A percentile compares a stretch with the other conserved stretches of the same genome.
Evolutionary conservation across 2,329 filamentous ascomycete genomes (phyloP).

Genomic region (Pseudopithomyces maydicus): DNA sequence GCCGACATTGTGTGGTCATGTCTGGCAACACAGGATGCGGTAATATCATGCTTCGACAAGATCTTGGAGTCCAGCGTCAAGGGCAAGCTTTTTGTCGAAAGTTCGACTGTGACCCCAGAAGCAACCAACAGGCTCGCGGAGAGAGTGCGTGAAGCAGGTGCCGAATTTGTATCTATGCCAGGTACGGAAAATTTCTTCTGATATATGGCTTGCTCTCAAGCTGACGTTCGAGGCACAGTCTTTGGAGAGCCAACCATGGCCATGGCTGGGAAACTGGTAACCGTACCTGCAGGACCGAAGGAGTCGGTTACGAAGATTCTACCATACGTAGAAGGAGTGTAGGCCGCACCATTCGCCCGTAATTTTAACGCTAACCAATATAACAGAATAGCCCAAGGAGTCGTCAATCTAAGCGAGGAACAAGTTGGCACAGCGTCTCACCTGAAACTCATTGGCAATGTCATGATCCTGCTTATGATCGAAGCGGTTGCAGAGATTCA

Average conservation of each 20-base stretch:
- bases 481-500: constrained; percentile 10
- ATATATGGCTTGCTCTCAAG: background rate
- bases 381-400: background rate
- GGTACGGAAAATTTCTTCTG: background rate
- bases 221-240: constrained; percentile 1
- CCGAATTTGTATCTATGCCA: constrained; percentile 8
- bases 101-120: constrained; percentile 7
- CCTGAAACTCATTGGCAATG: constrained; percentile 11
- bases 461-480: constrained; percentile 8
- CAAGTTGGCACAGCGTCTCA: constrained; percentile 6
- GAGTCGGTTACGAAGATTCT: constrained; percentile 6
- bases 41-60: constrained; percentile 2
- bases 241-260: constrained; percentile 11
- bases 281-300: constrained; percentile 2
- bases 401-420: constrained; percentile 10
- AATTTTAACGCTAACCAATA: background rate
- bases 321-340: constrained; percentile 11
- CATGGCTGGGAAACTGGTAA: constrained; percentile 2
- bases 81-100: constrained; percentile 10
- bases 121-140: constrained; percentile 7
- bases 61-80: constrained; percentile 3
- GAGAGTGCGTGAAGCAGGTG: constrained; percentile 4
- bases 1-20: constrained; percentile 12
- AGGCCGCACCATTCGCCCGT: background rate
- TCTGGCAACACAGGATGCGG: constrained; percentile 6